phyloP scores from a whole-genome alignment of 73 alveolate genomes.

The Symbiodinium pilosum region DNA sequence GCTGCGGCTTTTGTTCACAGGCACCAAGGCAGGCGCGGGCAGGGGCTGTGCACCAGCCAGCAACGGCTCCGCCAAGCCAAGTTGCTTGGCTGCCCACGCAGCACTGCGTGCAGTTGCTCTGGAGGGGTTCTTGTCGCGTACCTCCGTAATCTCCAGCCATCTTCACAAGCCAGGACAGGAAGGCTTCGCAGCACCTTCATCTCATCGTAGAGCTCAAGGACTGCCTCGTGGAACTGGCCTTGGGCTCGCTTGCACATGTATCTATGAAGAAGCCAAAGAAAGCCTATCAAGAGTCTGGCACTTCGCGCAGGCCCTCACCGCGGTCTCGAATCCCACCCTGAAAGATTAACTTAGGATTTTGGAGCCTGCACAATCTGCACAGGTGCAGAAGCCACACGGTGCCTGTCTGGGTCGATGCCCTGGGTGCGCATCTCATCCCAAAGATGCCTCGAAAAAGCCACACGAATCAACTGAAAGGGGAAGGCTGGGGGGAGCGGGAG shows the following conservation, averaged over 20 bases:
- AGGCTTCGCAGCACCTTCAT: constrained; percentile 35
- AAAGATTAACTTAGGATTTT: too few relatives aligned
- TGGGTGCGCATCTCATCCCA: constrained; percentile 61
- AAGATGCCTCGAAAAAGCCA: neutral
- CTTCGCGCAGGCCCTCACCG: neutral
- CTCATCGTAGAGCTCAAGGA: constrained; percentile 79
- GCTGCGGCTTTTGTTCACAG: too few relatives aligned
- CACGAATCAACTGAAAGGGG: neutral
- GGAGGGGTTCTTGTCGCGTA: constrained; percentile 63
- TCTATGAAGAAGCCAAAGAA: neutral
- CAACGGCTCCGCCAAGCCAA: neutral
- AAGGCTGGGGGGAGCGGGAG: neutral
- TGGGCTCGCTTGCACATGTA: neutral
- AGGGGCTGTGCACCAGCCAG: neutral
- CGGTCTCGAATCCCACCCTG: neutral
- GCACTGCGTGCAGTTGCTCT: constrained; percentile 18
- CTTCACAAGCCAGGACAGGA: neutral
- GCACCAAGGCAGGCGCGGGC: neutral
- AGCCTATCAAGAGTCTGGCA: neutral
- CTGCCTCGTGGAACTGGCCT: constrained; percentile 54
- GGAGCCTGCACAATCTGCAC: neutral
- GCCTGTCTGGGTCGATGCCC: constrained; percentile 63
- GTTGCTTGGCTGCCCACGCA: constrained; percentile 49
- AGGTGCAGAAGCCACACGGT: too few relatives aligned
- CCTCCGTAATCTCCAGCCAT: neutral